A percentile compares a stretch with the other conserved stretches of the same genome.
Conservation (phyloP, 2,329 filamentous ascomycete species). For the Diaporthe aspalathi region DNA sequence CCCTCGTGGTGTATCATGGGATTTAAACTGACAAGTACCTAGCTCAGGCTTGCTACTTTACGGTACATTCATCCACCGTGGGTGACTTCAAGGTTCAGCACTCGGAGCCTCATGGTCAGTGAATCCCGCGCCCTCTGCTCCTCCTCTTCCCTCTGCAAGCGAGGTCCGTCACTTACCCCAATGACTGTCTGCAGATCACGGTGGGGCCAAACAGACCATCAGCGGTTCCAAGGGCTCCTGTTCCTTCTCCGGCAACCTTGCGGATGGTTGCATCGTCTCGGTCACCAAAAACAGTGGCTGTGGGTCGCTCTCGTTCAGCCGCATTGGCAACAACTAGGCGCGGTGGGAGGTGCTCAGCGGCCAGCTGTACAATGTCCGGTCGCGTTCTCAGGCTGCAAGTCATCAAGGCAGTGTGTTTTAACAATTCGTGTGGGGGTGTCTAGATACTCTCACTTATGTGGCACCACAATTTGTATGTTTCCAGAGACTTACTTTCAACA, state of each 20-base stretch:
- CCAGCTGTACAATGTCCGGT: background rate
- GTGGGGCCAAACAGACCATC: conserved; percentile 3
- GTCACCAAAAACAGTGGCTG: background rate
- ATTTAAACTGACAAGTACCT: background rate
- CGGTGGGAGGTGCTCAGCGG: background rate
- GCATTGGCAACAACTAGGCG: conserved; percentile 1
- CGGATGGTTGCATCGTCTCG: background rate
- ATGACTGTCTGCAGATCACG: background rate
- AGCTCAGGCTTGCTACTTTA: background rate
- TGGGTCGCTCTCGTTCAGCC: background rate
- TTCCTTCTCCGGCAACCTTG: conserved; percentile 9
- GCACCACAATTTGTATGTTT: background rate
- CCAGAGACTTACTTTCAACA: background rate
- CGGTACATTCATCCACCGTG: background rate
- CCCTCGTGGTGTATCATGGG: background rate
- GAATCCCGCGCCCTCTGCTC: background rate
- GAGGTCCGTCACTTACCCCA: background rate
- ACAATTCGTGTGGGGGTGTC: too few relatives aligned
- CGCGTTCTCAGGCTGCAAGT: background rate
- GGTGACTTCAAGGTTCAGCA: conserved; percentile 4
- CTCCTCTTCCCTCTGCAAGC: fast-evolving
- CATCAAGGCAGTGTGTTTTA: too few relatives aligned
- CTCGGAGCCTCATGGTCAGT: background rate
- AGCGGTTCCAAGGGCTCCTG: background rate
- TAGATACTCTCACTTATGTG: too few relatives aligned